Conservation (phyloP, 768 basidiomycete species). For the Neoboletus brunneissimus region DNA sequence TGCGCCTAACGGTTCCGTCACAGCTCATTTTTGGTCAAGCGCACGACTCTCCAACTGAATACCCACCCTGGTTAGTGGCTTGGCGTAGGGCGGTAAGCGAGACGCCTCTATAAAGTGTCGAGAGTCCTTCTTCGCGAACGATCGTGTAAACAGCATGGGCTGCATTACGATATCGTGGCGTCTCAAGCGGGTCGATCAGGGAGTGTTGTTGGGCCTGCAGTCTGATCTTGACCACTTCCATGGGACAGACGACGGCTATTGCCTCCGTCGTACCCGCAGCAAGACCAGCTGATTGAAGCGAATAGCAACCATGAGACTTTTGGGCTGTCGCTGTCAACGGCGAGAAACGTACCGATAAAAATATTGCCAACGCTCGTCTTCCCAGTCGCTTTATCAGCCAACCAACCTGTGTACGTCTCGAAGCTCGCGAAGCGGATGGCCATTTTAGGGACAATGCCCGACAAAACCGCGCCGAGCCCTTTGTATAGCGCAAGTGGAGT, state of each 20-base stretch:
- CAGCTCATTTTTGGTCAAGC: background rate
- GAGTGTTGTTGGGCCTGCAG: constrained; percentile 98
- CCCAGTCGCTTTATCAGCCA: constrained; percentile 75
- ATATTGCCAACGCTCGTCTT: constrained; percentile 76
- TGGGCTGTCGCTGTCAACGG: background rate
- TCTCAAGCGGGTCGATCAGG: constrained; percentile 90
- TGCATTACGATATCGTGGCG: constrained; percentile 93
- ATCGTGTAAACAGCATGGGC: constrained; percentile 96
- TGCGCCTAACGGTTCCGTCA: constrained; percentile 53
- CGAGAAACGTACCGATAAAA: constrained; percentile 70
- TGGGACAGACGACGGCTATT: constrained; percentile 91
- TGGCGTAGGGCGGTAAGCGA: constrained; percentile 90
- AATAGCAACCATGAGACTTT: background rate
- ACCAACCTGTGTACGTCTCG: constrained; percentile 85
- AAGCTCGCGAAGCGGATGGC: constrained; percentile 98
- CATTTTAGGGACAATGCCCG: constrained; percentile 99
- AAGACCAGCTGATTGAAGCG: constrained; percentile 68
- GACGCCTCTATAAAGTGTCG: constrained; percentile 89
- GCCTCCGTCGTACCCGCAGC: constrained; percentile 97
- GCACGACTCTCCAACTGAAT: background rate
- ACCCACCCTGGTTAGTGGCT: constrained; percentile 92
- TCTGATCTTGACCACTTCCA: constrained; percentile 99
- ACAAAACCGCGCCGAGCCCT: constrained; percentile 92
- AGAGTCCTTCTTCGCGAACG: constrained; percentile 84
- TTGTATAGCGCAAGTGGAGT: constrained; percentile 97